Base-by-base conservation (phyloP, 2,329 filamentous ascomycete genomes). In the Aspergillus fumigatus region DNA sequence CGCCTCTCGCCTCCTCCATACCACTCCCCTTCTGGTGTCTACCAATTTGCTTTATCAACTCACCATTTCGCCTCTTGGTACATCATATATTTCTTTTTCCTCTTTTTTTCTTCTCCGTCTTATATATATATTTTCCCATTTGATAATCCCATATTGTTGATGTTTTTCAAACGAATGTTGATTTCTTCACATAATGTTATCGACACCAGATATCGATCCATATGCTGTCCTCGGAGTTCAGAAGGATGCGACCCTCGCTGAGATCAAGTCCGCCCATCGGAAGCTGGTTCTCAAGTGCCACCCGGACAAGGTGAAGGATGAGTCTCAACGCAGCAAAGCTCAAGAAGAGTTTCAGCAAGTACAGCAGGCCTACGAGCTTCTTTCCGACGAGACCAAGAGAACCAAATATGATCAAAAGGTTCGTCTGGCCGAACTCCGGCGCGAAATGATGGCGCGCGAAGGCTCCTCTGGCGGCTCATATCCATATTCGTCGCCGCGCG, bases 311-410 rank as follows among this genome's bases (percentile, higher is more conserved):
- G 85, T 96, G 60, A 87, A 91, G 63, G 85, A 96, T 67, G 85
- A 88, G 53, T 79, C 84, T 17, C 79, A 89, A 67, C 95, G 94
- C 75, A 84, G 85, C 57, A 79, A 85, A 65, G 95, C 92, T 73
- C 86, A 89, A 65, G 87, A 91, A 65, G 88, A 96, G 74, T 99
- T 97, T 69, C 92, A 97, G 75, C 87, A 86, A 71, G 90, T 97
- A 35, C 92, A 97, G 73, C 85, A 92, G 66, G 92, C 94, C 51
- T 99, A 96, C 75, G 94, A 97, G 75, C 80, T 94, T 29, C 84
- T 99, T 59, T 89, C 85, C 67, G 88, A 97, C 70, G 88, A 93
- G 27, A 80, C 78, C 6, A 85, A 87, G 70, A 82, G 90, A 58
- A 75, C 79, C 57, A 85, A 86, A 63, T 96, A 97, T 73, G 91